Base-by-base conservation (phyloP, 352 stramenopile genomes). In the Globisporangium acanthophoron region DNA sequence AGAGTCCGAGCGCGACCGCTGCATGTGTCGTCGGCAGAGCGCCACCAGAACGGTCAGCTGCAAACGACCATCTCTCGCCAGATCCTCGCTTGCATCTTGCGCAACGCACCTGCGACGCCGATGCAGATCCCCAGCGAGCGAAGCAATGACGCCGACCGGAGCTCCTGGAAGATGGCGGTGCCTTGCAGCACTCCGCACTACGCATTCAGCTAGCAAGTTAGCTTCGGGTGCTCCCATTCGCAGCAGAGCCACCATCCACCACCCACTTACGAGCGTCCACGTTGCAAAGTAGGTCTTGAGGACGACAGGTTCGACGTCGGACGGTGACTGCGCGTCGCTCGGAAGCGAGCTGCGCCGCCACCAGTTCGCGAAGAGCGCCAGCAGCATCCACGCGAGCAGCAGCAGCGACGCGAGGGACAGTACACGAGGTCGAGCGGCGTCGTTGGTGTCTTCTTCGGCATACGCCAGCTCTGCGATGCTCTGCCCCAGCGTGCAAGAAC, bases 101-200 rank as follows among this genome's bases (percentile, higher is more conserved):
- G 6, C n/a, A 8, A 47, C 41, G 12, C 16, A 65, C 59, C 52
- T 43, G 52, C 52, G 24, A 56, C 15, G 0, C 52, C 45, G 16
- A 56, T 7, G 27, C 59, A 55, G 15, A 60, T 9, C 15, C 51
- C n/a, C 3, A 52, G 46, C 46, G 49, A 11, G 3, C 54, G 53
- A 12, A 13, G 33, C 12, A 46, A 15, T 15, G 59, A 41, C 8
- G n/a, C 9, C 16, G 24, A 21, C 5, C 16, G 50, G 21, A 67
- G 52, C 37, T 72, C 62, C 2, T 46, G 44, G 18, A 72, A 72
- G 48, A 72, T 27, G n/a, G 59, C 15, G 3, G 15, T 31, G 21
- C 62, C 65, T 33, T 72, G 65, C 1, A 62, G 7, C 1, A 59
- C 44, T 4, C 62, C 54, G 11, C 60, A 49, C 65, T 72, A 43